These are phyloP conservation scores for Globisporangium nagaii DNA, from an alignment of 352 stramenopile species.

Conservation along the genomic window DNA sequence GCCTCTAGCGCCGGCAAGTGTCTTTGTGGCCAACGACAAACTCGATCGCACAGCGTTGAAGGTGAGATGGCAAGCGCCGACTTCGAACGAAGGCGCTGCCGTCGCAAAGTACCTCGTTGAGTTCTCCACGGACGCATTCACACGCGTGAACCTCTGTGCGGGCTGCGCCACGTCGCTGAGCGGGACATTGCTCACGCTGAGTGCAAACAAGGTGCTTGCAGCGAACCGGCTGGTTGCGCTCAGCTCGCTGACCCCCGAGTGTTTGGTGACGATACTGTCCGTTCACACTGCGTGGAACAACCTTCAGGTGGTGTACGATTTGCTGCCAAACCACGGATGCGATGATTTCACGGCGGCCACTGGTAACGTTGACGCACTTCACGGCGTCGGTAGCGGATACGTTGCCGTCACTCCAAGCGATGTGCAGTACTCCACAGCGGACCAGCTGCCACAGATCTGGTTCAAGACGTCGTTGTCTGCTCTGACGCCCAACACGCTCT, in stretches of 20 bases:
- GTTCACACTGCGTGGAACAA: conserved; percentile 32
- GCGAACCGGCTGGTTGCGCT: conserved; percentile 39
- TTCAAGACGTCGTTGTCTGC: conserved; percentile 20
- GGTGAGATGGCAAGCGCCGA: conserved; percentile 79
- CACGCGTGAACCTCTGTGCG: conserved; percentile 28
- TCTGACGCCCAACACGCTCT: conserved; percentile 48
- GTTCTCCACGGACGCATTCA: conserved; percentile 66
- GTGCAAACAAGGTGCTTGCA: conserved; percentile 18
- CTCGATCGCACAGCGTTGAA: conserved; percentile 71
- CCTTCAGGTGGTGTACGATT: conserved; percentile 31
- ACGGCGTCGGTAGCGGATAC: conserved; percentile 42
- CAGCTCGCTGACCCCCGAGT: conserved; percentile 34
- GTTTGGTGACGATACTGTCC: conserved; percentile 39
- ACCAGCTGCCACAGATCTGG: conserved; percentile 9
- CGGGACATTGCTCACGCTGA: conserved; percentile 31
- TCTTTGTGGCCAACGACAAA: conserved; percentile 78
- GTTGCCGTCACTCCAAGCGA: conserved; percentile 18
- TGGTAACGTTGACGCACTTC: conserved; percentile 37
- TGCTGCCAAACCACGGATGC: conserved; percentile 53
- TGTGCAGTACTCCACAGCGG: conserved; percentile 1
- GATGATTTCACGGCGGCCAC: conserved; percentile 37
- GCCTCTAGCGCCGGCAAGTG: conserved; percentile 63
- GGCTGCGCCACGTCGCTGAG: conserved; percentile 42
- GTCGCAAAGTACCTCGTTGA: conserved; percentile 82
- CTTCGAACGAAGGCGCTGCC: conserved; percentile 54